Evolutionary conservation across 108 stramenopile genomes (phyloP).

Genomic region (Aurantiochytrium sp.): DNA sequence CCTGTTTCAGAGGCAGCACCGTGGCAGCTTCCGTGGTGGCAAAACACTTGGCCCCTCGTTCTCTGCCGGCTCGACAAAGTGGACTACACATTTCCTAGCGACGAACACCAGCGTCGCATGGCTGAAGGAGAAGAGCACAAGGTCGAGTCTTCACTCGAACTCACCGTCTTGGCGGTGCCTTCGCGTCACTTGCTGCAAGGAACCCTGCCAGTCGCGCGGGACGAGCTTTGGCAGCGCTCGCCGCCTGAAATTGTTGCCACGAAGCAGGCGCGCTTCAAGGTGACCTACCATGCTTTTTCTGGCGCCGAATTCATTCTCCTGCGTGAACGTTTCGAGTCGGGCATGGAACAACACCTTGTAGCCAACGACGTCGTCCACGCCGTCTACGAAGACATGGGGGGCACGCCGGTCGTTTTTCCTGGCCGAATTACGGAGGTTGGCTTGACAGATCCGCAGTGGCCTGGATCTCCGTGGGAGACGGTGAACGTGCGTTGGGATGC

Average conservation of each 20-base stretch:
- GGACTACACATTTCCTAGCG: background rate
- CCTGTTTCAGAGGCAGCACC: background rate
- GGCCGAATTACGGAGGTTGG: background rate
- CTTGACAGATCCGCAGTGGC: background rate
- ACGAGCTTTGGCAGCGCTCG: background rate
- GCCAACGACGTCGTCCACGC: background rate
- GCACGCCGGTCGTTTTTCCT: background rate
- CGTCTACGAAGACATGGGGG: background rate
- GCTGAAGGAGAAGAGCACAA: background rate
- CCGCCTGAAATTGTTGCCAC: background rate
- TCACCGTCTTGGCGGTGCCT: background rate
- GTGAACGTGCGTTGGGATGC: background rate
- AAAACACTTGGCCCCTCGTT: background rate
- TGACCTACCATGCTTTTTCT: background rate
- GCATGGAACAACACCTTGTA: background rate
- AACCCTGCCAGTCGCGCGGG: background rate
- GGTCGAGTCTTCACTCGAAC: background rate
- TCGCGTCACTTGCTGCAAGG: background rate
- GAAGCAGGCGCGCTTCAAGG: background rate
- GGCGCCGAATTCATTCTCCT: background rate
- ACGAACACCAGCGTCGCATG: background rate
- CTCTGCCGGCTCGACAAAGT: background rate
- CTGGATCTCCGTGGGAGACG: background rate
- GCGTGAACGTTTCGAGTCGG: background rate
- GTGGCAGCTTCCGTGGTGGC: constrained; percentile 1